A percentile compares a stretch with the other conserved stretches of the same genome.
phyloP scores from a whole-genome alignment of 352 stramenopile genomes.

The Phytophthora pini region DNA sequence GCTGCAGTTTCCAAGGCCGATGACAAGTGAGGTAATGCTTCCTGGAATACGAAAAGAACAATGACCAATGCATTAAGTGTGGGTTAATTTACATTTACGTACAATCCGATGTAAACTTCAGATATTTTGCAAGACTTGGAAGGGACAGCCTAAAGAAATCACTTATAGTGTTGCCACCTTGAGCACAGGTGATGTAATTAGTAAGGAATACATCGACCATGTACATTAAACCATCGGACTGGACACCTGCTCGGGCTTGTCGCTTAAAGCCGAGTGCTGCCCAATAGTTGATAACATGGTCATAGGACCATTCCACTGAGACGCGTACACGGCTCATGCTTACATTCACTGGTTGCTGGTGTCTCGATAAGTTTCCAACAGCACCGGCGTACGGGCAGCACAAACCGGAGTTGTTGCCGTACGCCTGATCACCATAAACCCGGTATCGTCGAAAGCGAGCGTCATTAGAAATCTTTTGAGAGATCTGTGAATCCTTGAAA shows the following conservation, averaged over 20 bases:
- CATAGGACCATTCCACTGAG: slow-evolving; percentile 6
- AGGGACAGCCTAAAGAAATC: slow-evolving; percentile 5
- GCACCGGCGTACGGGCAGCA: background rate
- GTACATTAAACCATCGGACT: slow-evolving; percentile 4
- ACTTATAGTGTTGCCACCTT: slow-evolving; percentile 14
- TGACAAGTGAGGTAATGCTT: background rate
- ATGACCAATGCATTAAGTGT: background rate
- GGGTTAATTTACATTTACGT: no score
- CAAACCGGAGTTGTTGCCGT: background rate
- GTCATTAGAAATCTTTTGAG: background rate
- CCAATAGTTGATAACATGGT: slow-evolving; percentile 17
- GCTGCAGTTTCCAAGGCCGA: background rate
- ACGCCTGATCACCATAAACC: background rate
- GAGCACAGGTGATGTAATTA: slow-evolving; percentile 13
- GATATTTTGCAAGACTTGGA: background rate
- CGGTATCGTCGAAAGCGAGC: background rate
- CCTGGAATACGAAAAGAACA: background rate
- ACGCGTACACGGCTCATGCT: background rate
- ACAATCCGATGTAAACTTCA: background rate
- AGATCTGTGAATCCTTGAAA: background rate
- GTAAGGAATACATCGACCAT: slow-evolving; percentile 7
- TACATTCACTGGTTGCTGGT: background rate
- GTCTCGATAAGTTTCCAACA: background rate
- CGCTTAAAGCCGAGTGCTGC: slow-evolving; percentile 2
- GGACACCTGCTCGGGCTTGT: background rate